Conservation (phyloP, 139 green algal species). For the Zygnema cylindricum region DNA sequence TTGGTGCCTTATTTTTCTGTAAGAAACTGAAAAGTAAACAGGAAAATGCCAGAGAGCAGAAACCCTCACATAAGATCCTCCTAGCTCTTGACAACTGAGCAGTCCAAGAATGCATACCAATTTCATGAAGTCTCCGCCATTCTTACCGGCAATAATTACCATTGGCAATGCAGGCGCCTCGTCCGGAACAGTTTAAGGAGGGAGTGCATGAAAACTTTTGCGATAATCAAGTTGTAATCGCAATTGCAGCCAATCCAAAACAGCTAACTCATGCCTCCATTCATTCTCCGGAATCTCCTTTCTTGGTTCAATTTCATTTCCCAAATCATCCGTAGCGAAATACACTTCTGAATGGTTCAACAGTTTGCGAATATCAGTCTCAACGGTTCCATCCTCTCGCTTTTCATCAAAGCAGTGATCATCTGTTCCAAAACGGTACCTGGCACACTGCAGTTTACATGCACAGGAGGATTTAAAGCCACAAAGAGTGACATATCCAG, state of each 20-base stretch:
- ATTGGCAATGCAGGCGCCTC: not conserved
- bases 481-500: conserved; percentile 17
- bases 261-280: not conserved
- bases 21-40: not conserved
- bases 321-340: not conserved
- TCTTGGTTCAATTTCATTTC: not conserved
- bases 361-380: not conserved
- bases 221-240: no score
- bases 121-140: no score
- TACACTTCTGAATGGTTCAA: not conserved
- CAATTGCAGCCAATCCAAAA: not conserved
- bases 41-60: no score
- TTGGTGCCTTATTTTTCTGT: not conserved
- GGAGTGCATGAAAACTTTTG: no score
- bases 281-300: not conserved
- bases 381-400: not conserved
- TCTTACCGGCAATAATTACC: not conserved
- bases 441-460: conserved; percentile 19
- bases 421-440: no score
- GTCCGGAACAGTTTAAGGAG: not conserved
- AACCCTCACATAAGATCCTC: no score
- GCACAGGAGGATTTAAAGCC: not conserved
- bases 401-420: no score
- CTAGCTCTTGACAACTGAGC: no score
- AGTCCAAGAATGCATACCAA: no score